These are phyloP conservation scores for Fusarium secorum DNA, from an alignment of 2,329 filamentous ascomycete genomes.

Conservation along the genomic window DNA sequence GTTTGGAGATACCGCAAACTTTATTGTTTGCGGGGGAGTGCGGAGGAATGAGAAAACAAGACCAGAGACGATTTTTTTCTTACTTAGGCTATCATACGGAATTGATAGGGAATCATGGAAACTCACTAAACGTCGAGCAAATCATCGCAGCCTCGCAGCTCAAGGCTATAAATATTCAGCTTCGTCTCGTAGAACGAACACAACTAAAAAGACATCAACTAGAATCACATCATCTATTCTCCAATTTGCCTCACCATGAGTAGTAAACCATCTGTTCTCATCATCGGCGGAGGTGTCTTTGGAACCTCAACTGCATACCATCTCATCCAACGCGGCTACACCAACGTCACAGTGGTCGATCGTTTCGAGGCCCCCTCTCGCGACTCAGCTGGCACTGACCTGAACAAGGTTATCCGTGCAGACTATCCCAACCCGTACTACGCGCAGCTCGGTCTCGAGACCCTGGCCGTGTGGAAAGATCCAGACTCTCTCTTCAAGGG, in stretches of 20 bases:
- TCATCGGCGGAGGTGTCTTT: slow-evolving; percentile 58
- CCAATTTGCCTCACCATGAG: slow-evolving; percentile 27
- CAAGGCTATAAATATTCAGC: neutral
- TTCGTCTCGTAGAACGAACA: neutral
- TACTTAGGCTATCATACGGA: neutral
- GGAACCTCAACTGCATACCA: slow-evolving; percentile 60
- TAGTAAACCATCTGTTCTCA: slow-evolving; percentile 44
- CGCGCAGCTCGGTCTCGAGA: slow-evolving; percentile 53
- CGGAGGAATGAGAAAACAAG: slow-evolving; percentile 9
- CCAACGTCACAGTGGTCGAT: slow-evolving; percentile 58
- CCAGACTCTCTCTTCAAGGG: slow-evolving; percentile 41
- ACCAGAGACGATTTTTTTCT: neutral
- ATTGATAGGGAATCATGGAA: neutral
- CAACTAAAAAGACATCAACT: neutral
- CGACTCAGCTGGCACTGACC: slow-evolving; percentile 64
- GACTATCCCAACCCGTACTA: slow-evolving; percentile 68
- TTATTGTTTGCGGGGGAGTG: neutral
- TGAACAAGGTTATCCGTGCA: slow-evolving; percentile 69
- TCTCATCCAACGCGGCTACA: slow-evolving; percentile 53
- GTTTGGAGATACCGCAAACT: neutral
- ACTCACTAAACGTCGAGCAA: neutral
- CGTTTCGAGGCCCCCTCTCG: slow-evolving; percentile 51
- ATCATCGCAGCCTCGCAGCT: neutral
- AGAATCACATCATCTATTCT: neutral
- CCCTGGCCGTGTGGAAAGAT: slow-evolving; percentile 42